Evolutionary conservation across 768 basidiomycete genomes (phyloP).

Genomic region (Agaricus blazei): DNA sequence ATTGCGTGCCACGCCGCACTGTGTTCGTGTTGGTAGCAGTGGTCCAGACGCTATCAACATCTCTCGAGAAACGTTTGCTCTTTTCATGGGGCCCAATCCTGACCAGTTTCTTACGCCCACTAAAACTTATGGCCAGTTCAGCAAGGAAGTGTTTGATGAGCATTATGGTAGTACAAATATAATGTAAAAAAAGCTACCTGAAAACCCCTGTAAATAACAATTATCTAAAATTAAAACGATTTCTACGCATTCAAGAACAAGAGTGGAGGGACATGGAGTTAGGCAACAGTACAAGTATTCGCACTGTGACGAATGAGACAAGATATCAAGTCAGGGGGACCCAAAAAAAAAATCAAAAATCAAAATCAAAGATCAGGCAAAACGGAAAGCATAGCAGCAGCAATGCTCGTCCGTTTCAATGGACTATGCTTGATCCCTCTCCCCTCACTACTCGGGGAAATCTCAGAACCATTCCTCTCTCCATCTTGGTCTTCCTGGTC

Average conservation of each 20-base stretch:
- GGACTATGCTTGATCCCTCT: constrained; percentile 28
- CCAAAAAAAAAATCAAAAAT: constrained; percentile 8
- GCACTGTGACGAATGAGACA: constrained; percentile 23
- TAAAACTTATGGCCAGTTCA: constrained; percentile 88
- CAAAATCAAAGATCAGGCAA: constrained; percentile 48
- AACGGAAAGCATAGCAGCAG: constrained; percentile 57
- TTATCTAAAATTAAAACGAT: neutral
- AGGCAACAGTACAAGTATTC: neutral
- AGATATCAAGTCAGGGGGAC: constrained; percentile 34
- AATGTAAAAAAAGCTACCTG: constrained; percentile 6
- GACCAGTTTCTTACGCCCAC: constrained; percentile 63
- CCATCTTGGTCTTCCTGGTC: constrained; percentile 46
- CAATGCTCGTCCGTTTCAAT: constrained; percentile 59
- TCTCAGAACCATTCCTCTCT: constrained; percentile 49
- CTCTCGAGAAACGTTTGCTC: constrained; percentile 81
- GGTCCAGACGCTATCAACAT: constrained; percentile 42
- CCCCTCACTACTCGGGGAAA: constrained; percentile 42
- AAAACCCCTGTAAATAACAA: neutral
- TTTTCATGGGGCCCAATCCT: constrained; percentile 88
- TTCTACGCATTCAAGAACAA: neutral
- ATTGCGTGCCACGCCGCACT: constrained; percentile 91
- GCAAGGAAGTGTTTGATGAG: constrained; percentile 70
- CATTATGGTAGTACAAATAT: constrained; percentile 33
- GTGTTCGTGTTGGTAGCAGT: constrained; percentile 67
- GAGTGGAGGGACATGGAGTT: neutral